Percentiles rank a stretch among this genome's conserved stretches.
Conservation (phyloP, 1,284 basidiomycete species). For the Vanrija sp. region DNA sequence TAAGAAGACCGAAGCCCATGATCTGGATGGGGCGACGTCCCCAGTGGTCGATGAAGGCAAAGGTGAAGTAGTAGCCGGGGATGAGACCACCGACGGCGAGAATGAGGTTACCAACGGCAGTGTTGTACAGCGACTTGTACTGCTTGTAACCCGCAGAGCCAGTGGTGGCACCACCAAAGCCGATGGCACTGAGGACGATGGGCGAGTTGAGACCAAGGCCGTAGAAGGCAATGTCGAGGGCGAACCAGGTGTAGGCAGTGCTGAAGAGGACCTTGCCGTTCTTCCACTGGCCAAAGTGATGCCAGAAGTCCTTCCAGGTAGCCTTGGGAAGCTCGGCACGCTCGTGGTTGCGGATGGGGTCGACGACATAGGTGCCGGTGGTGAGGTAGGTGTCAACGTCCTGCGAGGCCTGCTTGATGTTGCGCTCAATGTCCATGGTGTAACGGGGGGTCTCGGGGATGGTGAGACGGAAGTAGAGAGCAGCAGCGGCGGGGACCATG, state of each 20-base stretch:
- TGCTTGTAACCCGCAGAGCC: conserved; percentile 30
- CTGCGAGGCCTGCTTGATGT: conserved; percentile 65
- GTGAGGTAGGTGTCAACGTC: conserved; percentile 64
- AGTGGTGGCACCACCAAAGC: conserved; percentile 50
- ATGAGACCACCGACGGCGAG: conserved; percentile 59
- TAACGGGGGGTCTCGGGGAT: conserved; percentile 63
- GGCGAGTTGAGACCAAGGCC: conserved; percentile 76
- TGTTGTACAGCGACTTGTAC: conserved; percentile 34
- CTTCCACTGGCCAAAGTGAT: conserved; percentile 52
- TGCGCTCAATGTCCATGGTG: conserved; percentile 85
- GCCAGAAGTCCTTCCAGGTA: conserved; percentile 60
- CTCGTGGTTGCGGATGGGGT: conserved; percentile 59
- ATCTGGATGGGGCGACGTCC: conserved; percentile 55
- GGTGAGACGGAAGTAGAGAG: conserved; percentile 54
- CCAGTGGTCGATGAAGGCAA: conserved; percentile 46
- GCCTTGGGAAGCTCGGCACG: conserved; percentile 64
- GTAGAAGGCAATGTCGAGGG: conserved; percentile 70
- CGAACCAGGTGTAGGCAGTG: conserved; percentile 62
- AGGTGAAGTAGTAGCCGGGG: conserved; percentile 51
- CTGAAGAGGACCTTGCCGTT: conserved; percentile 53
- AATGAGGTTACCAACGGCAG: conserved; percentile 57
- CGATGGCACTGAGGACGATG: conserved; percentile 57
- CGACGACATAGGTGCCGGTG: conserved; percentile 53
- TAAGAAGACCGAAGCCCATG: conserved; percentile 68
- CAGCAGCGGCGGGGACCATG: conserved; percentile 48